Conservation (phyloP, 2,329 filamentous ascomycete species). For the Cytospora piceae region DNA sequence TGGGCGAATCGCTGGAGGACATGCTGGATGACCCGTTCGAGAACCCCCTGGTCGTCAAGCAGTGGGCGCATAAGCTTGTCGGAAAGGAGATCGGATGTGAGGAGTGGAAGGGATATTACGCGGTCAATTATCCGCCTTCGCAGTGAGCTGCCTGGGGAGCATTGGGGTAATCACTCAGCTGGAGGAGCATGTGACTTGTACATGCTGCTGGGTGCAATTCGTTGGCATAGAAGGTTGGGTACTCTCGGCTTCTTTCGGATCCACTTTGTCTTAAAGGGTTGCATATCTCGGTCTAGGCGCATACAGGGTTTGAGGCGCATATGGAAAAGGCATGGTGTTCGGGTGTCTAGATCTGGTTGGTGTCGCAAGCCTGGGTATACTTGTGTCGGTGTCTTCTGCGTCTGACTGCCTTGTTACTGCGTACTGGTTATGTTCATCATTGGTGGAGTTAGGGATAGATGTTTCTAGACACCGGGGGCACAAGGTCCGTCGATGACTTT, state of each 20-base stretch:
- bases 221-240: background rate
- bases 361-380: background rate
- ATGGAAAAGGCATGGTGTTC: background rate
- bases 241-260: too few relatives aligned
- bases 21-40: background rate
- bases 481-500: background rate
- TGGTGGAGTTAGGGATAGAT: background rate
- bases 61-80: conserved; percentile 16
- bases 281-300: background rate
- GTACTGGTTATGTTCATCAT: background rate
- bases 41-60: background rate
- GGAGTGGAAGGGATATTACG: conserved; percentile 23
- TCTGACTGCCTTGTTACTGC: background rate
- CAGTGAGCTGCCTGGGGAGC: conserved; percentile 3
- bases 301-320: background rate
- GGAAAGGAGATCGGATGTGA: conserved; percentile 21
- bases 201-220: background rate
- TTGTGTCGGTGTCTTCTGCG: background rate
- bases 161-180: background rate
- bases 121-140: conserved; percentile 4
- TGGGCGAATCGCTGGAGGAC: too few relatives aligned
- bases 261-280: too few relatives aligned
- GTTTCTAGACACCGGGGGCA: background rate
- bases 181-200: background rate
- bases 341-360: background rate